Conservation (phyloP, 2,329 filamentous ascomycete genomes). For the Fusarium denticulatum region DNA sequence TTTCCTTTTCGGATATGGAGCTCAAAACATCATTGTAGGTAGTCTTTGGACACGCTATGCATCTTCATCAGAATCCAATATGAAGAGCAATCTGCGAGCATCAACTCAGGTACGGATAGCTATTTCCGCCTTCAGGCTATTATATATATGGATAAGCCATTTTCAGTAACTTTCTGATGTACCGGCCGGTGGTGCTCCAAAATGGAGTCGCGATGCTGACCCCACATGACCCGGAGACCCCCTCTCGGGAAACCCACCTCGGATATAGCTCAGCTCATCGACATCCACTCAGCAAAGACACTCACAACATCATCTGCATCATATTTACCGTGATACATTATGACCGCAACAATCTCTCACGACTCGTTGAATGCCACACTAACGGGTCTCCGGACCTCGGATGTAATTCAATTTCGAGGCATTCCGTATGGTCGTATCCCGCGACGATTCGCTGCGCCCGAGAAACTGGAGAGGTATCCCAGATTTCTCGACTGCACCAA, state of each 20-base stretch:
- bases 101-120: too few species aligned
- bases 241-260: background rate
- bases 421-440: constrained; percentile 3
- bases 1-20: too few species aligned
- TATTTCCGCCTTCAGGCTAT: too few species aligned
- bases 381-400: background rate
- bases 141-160: too few species aligned
- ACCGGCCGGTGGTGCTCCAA: too few species aligned
- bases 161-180: too few species aligned
- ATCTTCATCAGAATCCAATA: too few species aligned
- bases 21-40: too few species aligned
- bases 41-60: too few species aligned
- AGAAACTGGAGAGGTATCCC: background rate
- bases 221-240: background rate
- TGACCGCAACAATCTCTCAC: background rate
- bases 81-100: too few species aligned
- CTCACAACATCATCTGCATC: background rate
- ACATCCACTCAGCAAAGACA: background rate
- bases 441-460: background rate
- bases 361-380: background rate
- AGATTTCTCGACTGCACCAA: background rate
- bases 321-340: background rate
- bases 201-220: accelerated
- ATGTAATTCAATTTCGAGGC: constrained; percentile 7
- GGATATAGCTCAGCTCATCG: background rate